Evolutionary conservation across 2,329 filamentous ascomycete species (phyloP).

Genomic region (Colletotrichum magnum): DNA sequence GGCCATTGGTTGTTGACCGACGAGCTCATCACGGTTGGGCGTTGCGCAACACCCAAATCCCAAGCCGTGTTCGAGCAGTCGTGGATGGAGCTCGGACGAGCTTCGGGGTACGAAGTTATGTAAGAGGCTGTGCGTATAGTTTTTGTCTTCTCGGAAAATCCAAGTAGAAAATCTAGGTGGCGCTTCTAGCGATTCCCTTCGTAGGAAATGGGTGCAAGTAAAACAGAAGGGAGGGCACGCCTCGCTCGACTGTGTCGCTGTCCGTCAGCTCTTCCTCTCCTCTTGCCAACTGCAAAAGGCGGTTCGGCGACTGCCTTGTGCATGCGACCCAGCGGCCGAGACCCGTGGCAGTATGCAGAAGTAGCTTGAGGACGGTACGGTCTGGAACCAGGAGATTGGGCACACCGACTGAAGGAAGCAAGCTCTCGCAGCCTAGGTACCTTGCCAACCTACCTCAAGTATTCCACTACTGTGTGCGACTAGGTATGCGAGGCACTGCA

Average conservation of each 20-base stretch:
- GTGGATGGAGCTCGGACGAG: slow-evolving; percentile 49
- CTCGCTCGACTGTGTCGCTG: slow-evolving; percentile 3
- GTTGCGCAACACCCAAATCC: slow-evolving; percentile 39
- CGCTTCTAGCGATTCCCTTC: background rate
- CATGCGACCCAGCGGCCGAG: slow-evolving; percentile 20
- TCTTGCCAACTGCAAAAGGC: slow-evolving; percentile 23
- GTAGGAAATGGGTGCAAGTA: background rate
- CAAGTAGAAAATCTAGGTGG: slow-evolving; percentile 18
- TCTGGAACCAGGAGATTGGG: slow-evolving; percentile 16
- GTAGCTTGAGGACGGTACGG: background rate
- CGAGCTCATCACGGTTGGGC: slow-evolving; percentile 42
- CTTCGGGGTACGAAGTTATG: slow-evolving; percentile 3
- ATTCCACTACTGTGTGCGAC: no score
- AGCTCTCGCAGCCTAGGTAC: background rate
- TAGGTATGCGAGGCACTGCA: background rate
- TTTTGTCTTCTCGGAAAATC: slow-evolving; percentile 9
- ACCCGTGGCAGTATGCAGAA: slow-evolving; percentile 3
- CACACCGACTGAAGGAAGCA: slow-evolving; percentile 6
- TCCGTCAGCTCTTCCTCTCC: slow-evolving; percentile 6
- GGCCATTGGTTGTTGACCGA: slow-evolving; percentile 51
- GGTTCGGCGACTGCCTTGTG: background rate
- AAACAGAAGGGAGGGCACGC: background rate
- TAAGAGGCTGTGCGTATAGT: slow-evolving; percentile 3
- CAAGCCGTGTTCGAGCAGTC: slow-evolving; percentile 41
- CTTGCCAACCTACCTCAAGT: background rate